Base-by-base conservation (phyloP, 2,329 filamentous ascomycete genomes). In the Trichoderma sp. region DNA sequence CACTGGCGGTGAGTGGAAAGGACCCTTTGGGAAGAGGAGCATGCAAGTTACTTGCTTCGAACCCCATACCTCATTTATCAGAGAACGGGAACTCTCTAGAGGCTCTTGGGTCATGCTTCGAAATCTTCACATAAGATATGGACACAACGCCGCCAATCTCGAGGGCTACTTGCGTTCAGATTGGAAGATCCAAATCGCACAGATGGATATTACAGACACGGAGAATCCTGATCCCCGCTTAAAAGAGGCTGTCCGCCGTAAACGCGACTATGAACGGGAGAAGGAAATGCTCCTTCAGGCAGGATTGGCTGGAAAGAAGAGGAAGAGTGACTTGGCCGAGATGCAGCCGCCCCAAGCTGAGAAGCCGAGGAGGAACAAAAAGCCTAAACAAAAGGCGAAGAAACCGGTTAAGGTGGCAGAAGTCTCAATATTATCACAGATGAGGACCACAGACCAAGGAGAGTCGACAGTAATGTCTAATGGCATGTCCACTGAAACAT, bases 11-110 rank as follows among this genome's bases (percentile, higher is more conserved):
- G 78, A 81, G n/a, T 97, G 93, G 92, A 82, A 84, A 2, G 94
- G 94, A 0, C 95, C 95, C 0, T 91, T 84, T 75, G 95, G 94
- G 2, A 90, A 90, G 76, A 84, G 88, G 77, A 91, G 90, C 1
- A 84, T 98, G 67, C 90, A 91, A 75, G 81, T 98, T 28, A 92
- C 89, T 32, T 85, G 92, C 32, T 97, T 85, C 79, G 89, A 91
- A 15, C 88, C 88, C 0, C 92, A 97, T 79, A 88, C 90, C 1
- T 76, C 78, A 1, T 88, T 83, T 73, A 86, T 91, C n/a, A 85
- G 84, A 17, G 77, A 85, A 0, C 79, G 73, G 1, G 65, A 88
- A 7, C 82, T 96, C 30, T 81, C 84, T 2, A 79, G 82, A n/a
- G 88, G 88, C 4, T 83, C 89, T 28, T 91, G 91, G 84, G 82